Base-by-base conservation (phyloP, 108 stramenopile species). In the Aurantiochytrium sp. region DNA sequence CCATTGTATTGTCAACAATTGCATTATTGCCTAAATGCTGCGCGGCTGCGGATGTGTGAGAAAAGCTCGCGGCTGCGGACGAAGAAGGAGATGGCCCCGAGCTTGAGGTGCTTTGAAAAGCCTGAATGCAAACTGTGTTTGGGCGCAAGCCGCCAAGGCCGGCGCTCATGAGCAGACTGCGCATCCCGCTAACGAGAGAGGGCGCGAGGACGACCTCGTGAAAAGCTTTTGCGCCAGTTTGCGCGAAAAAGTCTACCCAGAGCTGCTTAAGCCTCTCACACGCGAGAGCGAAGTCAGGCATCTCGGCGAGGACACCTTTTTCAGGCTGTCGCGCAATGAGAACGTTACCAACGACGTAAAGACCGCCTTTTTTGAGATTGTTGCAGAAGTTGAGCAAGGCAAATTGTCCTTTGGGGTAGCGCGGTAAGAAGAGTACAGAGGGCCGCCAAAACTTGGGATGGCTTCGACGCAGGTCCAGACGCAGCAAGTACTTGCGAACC, bases 331-430 rank as follows among this genome's bases (percentile, higher is more conserved):
- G 44, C 8, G 44, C 53, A 53, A 57, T n/a, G 55, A 89, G n/a
- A 42, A 87, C 72, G 57, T 45, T n/a, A 18, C 89, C 89, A 29
- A 90, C 51, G 60, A 87, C 43, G 76, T 58, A 90, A 16, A 90
- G 89, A 0, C 89, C 89, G 83, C 89, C 89, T 58, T 90, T 90
- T 69, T 90, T 90, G 19, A 90, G 58, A 43, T 76, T 87, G 88
- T 90, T 90, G 83, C 49, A 44, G 59, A 87, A 90, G 28, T 90
- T 87, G 47, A 90, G 23, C 43, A 59, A 8, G 10, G 55, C 53
- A 5, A 21, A 19, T 1, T 28, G 21, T 16, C 12, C 35, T 23
- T 8, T 23, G 6, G 76, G 53, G 43, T 76, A 19, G 18, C 45
- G 76, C 57, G 72, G 57, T 5, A 88, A 42, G 8, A 90, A 58